Base-by-base conservation (phyloP, 306 rosid genomes). In the Citrullus amarus region DNA sequence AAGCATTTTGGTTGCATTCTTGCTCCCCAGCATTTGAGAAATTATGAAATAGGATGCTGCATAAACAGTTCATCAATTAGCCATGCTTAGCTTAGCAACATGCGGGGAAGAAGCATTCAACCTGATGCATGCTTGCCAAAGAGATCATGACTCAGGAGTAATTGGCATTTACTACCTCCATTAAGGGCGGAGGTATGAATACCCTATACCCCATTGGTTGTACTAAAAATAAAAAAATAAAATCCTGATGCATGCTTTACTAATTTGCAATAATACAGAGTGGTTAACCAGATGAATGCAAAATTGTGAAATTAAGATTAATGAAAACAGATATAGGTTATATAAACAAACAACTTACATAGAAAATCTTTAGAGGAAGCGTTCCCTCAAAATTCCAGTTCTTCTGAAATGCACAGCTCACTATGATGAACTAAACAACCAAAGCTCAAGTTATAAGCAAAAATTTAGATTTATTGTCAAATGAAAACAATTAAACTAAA, bases 351-450 rank as follows among this genome's bases (percentile, higher is more conserved):
- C 9, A 79, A 89, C 97, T 91, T 83, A 93, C 98, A 84, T 88
- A 91, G 76, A 89, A 89, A 28, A 82, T 20, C 84, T 85, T 89
- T 60, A 75, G 85, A 81, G 87, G 44, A 72, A 60, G 18, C 63
- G 76, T 83, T 74, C 79, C 84, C 66, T 48, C 39, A 44, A 78
- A 67, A 34, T 83, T 83, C 88, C 93, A 90, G 67, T 93, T 89
- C 90, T 88, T 88, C 78, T 80, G 91, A 76, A 86, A 20, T 78
- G 82, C 81, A 81, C 83, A 88, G 75, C 85, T n/a, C 80, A 92
- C 4, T 7, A 78, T 60, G 18, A 78, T 61, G n/a, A 78, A 51
- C 80, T 78, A 63, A 10, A 36, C n/a, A 78, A 63, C 13, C 61
- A 78, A 78, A 78, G 46, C 48, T 63, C 46, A 51, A 78, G 75